phyloP scores from a whole-genome alignment of 2,329 filamentous ascomycete species.

The Aaosphaeria pasadenensis region DNA sequence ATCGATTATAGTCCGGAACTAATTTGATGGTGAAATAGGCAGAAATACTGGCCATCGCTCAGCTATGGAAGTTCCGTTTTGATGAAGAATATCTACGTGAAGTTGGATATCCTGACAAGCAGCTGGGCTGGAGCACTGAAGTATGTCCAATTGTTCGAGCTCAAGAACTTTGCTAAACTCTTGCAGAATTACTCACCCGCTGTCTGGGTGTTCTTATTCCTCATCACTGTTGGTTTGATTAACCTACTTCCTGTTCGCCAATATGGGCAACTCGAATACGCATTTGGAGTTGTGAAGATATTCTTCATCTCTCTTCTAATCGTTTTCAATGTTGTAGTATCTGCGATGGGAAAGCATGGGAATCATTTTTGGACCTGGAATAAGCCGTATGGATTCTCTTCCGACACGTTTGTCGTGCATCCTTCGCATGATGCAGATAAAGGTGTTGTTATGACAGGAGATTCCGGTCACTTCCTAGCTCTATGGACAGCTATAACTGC shows the following conservation, averaged over 20 bases:
- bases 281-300: slow-evolving; percentile 81
- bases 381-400: slow-evolving; percentile 29
- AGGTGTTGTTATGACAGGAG: slow-evolving; percentile 26
- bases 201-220: slow-evolving; percentile 75
- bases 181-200: slow-evolving; percentile 31
- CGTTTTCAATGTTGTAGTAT: slow-evolving; percentile 42
- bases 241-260: slow-evolving; percentile 85
- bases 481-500: slow-evolving; percentile 44
- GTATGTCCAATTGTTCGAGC: too few species aligned
- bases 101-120: slow-evolving; percentile 30
- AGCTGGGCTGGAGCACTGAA: slow-evolving; percentile 73
- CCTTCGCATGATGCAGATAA: slow-evolving; percentile 14
- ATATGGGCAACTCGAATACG: slow-evolving; percentile 83
- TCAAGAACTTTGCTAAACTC: too few species aligned
- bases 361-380: slow-evolving; percentile 35
- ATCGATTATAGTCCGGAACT: too few species aligned
- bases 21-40: not conserved
- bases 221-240: slow-evolving; percentile 69
- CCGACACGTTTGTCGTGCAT: slow-evolving; percentile 23
- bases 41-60: slow-evolving; percentile 39
- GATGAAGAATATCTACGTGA: slow-evolving; percentile 27
- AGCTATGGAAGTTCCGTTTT: slow-evolving; percentile 42
- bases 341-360: slow-evolving; percentile 21
- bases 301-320: slow-evolving; percentile 47
- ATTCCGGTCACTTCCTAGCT: slow-evolving; percentile 28